These are phyloP conservation scores for Fusarium sacchari DNA, from an alignment of 2,329 filamentous ascomycete genomes.

Conservation along the genomic window DNA sequence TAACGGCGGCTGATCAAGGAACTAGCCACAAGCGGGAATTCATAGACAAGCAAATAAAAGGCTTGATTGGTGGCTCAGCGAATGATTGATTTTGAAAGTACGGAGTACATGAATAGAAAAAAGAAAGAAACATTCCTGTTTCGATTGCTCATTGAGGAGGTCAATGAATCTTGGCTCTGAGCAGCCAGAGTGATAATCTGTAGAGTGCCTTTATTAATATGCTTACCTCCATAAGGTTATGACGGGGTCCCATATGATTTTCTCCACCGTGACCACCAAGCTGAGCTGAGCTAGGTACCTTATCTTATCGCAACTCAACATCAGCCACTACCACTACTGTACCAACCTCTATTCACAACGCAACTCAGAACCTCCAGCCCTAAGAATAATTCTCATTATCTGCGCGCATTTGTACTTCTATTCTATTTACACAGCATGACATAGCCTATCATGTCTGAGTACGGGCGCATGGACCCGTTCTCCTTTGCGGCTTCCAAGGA, in stretches of 20 bases:
- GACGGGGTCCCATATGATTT: background rate
- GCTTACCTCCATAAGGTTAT: no score
- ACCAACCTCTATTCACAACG: background rate
- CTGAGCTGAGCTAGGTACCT: background rate
- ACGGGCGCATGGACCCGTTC: conserved; percentile 84
- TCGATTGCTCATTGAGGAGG: background rate
- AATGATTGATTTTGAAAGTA: background rate
- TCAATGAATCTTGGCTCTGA: background rate
- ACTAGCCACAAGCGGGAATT: background rate
- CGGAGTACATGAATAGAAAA: background rate
- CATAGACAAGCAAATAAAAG: background rate
- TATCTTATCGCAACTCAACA: conserved; percentile 24
- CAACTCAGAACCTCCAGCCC: background rate
- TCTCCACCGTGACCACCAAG: background rate
- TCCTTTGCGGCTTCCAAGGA: conserved; percentile 92
- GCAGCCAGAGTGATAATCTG: background rate
- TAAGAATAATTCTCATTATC: background rate
- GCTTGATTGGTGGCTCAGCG: background rate
- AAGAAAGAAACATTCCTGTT: background rate
- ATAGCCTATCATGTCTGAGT: conserved; percentile 51
- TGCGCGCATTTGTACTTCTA: background rate
- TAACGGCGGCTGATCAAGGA: background rate
- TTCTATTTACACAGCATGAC: conserved; percentile 33
- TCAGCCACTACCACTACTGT: background rate
- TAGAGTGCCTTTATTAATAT: background rate